phyloP scores from a whole-genome alignment of 2,329 filamentous ascomycete genomes.

The Stenocarpella maydis region DNA sequence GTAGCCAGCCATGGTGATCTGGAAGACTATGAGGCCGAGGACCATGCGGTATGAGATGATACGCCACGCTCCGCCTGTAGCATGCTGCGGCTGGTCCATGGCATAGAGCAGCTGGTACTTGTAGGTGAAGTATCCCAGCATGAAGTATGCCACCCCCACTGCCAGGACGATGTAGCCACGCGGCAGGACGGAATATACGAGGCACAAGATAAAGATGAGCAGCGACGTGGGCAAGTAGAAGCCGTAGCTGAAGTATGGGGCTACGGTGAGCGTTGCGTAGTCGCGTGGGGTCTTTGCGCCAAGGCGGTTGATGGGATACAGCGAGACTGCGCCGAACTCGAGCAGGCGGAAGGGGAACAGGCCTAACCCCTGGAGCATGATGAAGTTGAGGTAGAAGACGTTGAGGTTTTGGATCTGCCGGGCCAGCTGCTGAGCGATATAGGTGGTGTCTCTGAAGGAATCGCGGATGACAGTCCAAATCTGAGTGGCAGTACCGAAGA shows the following conservation, averaged over 20 bases:
- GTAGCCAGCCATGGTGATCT: slow-evolving; percentile 88
- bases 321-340: slow-evolving; percentile 83
- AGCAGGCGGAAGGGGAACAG: slow-evolving; percentile 91
- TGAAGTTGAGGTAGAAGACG: slow-evolving; percentile 91
- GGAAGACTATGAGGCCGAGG: slow-evolving; percentile 85
- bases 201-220: slow-evolving; percentile 91
- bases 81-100: slow-evolving; percentile 96
- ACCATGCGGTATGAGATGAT: slow-evolving; percentile 96
- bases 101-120: slow-evolving; percentile 98
- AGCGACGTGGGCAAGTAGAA: slow-evolving; percentile 94
- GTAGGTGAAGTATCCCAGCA: slow-evolving; percentile 86
- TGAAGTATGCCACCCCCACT: slow-evolving; percentile 84
- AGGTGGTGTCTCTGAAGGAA: slow-evolving; percentile 79
- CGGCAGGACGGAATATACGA: slow-evolving; percentile 90
- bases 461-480: slow-evolving; percentile 78
- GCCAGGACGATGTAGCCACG: slow-evolving; percentile 83
- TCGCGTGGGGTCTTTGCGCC: slow-evolving; percentile 89
- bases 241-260: slow-evolving; percentile 91
- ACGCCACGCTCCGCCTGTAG: slow-evolving; percentile 91
- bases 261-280: slow-evolving; percentile 80
- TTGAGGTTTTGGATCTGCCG: slow-evolving; percentile 76
- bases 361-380: slow-evolving; percentile 92
- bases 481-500: slow-evolving; percentile 82
- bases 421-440: slow-evolving; percentile 79
- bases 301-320: slow-evolving; percentile 83